Conservation (phyloP, 179 eudicot genomes). For the Heliamphora pulchella region DNA sequence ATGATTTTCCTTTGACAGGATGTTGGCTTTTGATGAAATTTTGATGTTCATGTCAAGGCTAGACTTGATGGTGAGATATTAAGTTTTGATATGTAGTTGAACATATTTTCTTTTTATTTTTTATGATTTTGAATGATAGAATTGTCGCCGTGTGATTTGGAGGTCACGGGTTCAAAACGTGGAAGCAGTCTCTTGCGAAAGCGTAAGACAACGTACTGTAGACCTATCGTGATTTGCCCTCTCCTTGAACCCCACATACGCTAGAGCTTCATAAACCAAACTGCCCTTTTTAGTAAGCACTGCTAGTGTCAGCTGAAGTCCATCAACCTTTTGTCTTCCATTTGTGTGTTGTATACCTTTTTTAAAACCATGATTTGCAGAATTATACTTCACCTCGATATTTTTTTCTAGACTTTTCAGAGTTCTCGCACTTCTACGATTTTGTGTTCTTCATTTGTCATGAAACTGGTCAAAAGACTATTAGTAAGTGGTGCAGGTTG, state of each 20-base stretch:
- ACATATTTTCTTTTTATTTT: neutral
- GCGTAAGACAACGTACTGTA: too few relatives aligned
- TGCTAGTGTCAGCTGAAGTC: neutral
- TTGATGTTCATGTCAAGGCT: slow-evolving; percentile 52
- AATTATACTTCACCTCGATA: neutral
- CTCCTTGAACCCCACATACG: too few relatives aligned
- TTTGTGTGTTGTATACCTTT: neutral
- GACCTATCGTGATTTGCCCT: too few relatives aligned
- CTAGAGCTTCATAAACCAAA: too few relatives aligned
- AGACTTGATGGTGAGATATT: slow-evolving; percentile 44
- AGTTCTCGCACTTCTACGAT: slow-evolving; percentile 74
- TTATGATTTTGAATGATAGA: too few relatives aligned
- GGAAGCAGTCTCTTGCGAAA: too few relatives aligned
- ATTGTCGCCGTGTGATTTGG: too few relatives aligned
- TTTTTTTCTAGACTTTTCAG: slow-evolving; percentile 41
- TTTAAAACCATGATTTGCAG: neutral
- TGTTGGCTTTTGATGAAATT: slow-evolving; percentile 45
- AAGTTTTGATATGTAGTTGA: neutral
- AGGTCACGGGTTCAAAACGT: too few relatives aligned
- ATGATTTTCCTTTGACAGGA: slow-evolving; percentile 29
- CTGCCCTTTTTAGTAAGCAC: neutral
- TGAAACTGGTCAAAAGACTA: slow-evolving; percentile 81
- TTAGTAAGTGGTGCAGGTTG: slow-evolving; percentile 43
- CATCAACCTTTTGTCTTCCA: neutral
- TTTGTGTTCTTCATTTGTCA: slow-evolving; percentile 82